Conservation (phyloP, 2,329 filamentous ascomycete genomes). For the Penicillium sclerotigenum region DNA sequence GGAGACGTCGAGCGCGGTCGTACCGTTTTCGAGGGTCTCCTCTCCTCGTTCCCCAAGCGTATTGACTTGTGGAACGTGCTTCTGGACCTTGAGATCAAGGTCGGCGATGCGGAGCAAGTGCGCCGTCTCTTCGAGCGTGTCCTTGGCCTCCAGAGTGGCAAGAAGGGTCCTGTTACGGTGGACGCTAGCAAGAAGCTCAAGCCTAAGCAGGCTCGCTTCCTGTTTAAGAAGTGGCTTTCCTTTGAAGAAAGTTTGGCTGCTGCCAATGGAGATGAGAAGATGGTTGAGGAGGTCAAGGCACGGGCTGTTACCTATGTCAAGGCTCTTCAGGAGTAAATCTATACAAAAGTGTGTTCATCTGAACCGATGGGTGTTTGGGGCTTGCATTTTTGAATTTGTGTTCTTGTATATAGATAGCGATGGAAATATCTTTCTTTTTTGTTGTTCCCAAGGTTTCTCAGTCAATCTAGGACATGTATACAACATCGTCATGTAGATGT, state of each 20-base stretch:
- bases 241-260: conserved; percentile 68
- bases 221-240: conserved; percentile 88
- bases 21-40: conserved; percentile 86
- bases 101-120: conserved; percentile 60
- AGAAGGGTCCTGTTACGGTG: conserved; percentile 33
- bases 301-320: conserved; percentile 69
- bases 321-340: conserved; percentile 34
- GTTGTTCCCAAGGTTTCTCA: background rate
- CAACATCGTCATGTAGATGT: background rate
- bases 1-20: conserved; percentile 87
- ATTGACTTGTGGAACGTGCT: conserved; percentile 92
- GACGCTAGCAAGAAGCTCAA: conserved; percentile 64
- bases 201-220: conserved; percentile 74
- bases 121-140: conserved; percentile 81
- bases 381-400: conserved; percentile 17
- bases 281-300: conserved; percentile 66
- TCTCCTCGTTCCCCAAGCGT: conserved; percentile 82
- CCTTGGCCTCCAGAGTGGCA: conserved; percentile 43
- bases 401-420: conserved; percentile 25
- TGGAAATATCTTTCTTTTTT: conserved; percentile 17
- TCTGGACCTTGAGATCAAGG: conserved; percentile 73
- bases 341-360: conserved; percentile 14
- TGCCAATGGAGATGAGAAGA: conserved; percentile 61
- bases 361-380: conserved; percentile 24
- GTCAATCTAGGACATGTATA: too few relatives aligned